Conservation (phyloP, 148 eudicot species). For the Arctostaphylos glauca region DNA sequence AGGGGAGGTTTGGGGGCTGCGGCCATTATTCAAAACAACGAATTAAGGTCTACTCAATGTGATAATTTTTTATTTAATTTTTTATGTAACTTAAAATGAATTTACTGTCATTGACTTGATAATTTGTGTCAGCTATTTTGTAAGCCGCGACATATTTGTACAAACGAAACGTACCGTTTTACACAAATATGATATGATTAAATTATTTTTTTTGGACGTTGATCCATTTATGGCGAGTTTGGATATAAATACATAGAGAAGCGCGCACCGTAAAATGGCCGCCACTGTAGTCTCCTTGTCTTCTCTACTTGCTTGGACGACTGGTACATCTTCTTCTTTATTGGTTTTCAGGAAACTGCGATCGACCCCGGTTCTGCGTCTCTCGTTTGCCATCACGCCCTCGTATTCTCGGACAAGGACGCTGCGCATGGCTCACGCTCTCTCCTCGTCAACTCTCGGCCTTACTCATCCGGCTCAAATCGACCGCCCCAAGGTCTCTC, state of each 20-base stretch:
- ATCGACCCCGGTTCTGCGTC: not conserved
- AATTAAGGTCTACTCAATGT: too few relatives aligned
- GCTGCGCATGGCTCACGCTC: slow-evolving; percentile 59
- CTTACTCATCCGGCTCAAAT: slow-evolving; percentile 64
- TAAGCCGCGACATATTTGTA: too few relatives aligned
- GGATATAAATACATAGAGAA: not conserved
- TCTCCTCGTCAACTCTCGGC: slow-evolving; percentile 58
- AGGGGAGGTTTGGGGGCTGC: too few relatives aligned
- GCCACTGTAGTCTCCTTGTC: not conserved
- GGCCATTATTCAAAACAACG: too few relatives aligned
- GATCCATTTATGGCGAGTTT: too few relatives aligned
- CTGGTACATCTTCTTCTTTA: not conserved
- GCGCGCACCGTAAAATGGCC: not conserved
- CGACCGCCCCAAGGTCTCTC: slow-evolving; percentile 60
- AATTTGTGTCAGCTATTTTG: too few relatives aligned
- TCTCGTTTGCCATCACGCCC: not conserved
- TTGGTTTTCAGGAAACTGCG: not conserved
- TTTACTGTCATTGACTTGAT: too few relatives aligned
- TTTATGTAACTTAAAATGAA: too few relatives aligned
- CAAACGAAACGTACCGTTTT: too few relatives aligned
- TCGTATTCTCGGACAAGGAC: slow-evolving; percentile 16
- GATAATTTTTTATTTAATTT: too few relatives aligned
- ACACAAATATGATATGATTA: too few relatives aligned
- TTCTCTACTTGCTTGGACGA: not conserved
- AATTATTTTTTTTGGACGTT: too few relatives aligned